phyloP scores from a whole-genome alignment of 176 grass and related monocot genomes.

The Carex kokanica region DNA sequence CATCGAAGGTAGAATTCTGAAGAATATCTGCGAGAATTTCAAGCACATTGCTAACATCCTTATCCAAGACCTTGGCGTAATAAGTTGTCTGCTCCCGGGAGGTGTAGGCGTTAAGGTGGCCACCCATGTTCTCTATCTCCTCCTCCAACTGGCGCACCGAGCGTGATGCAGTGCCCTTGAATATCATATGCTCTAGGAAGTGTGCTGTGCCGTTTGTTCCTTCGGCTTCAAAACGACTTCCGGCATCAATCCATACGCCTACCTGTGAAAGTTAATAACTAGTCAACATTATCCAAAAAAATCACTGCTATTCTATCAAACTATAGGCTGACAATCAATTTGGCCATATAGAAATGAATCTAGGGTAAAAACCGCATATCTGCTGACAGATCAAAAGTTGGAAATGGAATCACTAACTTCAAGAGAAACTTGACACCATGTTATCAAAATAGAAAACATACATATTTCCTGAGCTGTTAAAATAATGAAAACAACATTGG shows the following conservation, averaged over 20 bases:
- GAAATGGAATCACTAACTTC: neutral
- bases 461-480: neutral
- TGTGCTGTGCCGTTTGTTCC: constrained; percentile 85
- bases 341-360: neutral
- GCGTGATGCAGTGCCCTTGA: constrained; percentile 74
- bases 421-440: neutral
- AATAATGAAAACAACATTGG: neutral
- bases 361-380: neutral
- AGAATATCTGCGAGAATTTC: constrained; percentile 75
- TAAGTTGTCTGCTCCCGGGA: constrained; percentile 94
- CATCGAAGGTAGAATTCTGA: constrained; percentile 76
- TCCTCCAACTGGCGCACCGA: constrained; percentile 65
- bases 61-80: constrained; percentile 82
- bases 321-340: neutral
- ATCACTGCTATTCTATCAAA: neutral
- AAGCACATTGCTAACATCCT: constrained; percentile 74
- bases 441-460: neutral
- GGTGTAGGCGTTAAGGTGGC: constrained; percentile 93
- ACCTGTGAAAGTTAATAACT: constrained; percentile 9
- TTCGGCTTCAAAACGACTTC: constrained; percentile 82
- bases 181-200: constrained; percentile 99
- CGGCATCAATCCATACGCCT: constrained; percentile 96
- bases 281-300: neutral
- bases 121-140: constrained; percentile 98
- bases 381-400: neutral